Percentiles rank a stretch among this genome's conserved stretches.
These are phyloP conservation scores for Dactylellina parvicollis DNA, from an alignment of 2,329 filamentous ascomycete genomes.

Conservation along the genomic window DNA sequence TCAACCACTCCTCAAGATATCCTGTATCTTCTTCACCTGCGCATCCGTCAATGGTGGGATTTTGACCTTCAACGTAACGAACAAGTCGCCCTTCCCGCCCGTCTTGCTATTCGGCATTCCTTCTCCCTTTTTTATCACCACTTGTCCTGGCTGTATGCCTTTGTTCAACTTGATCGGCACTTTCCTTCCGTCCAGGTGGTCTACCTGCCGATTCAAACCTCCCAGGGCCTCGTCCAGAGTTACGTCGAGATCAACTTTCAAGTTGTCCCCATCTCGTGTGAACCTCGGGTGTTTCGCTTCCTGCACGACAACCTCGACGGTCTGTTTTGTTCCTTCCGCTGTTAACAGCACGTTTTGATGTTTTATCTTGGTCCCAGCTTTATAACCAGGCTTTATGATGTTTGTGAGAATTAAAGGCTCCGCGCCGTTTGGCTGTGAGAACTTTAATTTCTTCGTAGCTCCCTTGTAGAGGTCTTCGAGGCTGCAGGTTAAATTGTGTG, in stretches of 20 bases:
- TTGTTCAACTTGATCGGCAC: constrained; percentile 43
- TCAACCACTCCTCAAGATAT: constrained; percentile 33
- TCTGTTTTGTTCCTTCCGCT: constrained; percentile 88
- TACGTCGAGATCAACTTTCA: constrained; percentile 94
- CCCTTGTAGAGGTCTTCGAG: constrained; percentile 97
- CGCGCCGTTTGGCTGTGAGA: constrained; percentile 95
- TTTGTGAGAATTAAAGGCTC: constrained; percentile 98
- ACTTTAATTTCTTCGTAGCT: constrained; percentile 76
- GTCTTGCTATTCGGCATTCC: constrained; percentile 53
- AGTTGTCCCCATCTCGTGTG: constrained; percentile 93
- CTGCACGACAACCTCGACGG: constrained; percentile 98
- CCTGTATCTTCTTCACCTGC: constrained; percentile 45
- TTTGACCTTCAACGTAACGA: constrained; percentile 47
- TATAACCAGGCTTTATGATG: constrained; percentile 93
- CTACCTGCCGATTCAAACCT: constrained; percentile 87
- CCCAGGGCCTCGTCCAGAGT: constrained; percentile 94
- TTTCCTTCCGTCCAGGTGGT: constrained; percentile 82
- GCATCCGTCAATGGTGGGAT: constrained; percentile 45
- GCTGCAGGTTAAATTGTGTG: constrained; percentile 95
- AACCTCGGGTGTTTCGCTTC: constrained; percentile 96
- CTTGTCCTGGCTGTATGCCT: constrained; percentile 44
- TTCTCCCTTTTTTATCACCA: constrained; percentile 48
- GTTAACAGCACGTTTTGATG: constrained; percentile 98
- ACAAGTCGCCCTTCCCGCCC: constrained; percentile 41
- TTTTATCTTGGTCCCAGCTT: constrained; percentile 93